phyloP scores from a whole-genome alignment of 1,284 basidiomycete genomes.

The Phellopilus nigrolimitatus region DNA sequence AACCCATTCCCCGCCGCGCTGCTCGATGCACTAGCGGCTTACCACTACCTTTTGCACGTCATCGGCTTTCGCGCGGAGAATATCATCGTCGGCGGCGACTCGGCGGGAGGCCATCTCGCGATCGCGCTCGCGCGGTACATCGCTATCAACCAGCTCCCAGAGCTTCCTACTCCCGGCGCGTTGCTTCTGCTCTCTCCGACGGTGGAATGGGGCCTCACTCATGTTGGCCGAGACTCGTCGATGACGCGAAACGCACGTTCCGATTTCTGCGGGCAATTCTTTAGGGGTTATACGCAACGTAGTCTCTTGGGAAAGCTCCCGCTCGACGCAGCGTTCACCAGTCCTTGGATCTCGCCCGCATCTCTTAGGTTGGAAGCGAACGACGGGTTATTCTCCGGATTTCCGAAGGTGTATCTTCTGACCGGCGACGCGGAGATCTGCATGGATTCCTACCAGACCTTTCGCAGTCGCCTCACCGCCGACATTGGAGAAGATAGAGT shows the following conservation, averaged over 20 bases:
- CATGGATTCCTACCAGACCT: constrained; percentile 29
- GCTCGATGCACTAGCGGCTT: constrained; percentile 38
- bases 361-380: constrained; percentile 15
- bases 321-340: constrained; percentile 7
- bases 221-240: constrained; percentile 21
- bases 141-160: constrained; percentile 18
- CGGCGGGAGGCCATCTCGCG: constrained; percentile 46
- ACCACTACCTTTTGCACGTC: constrained; percentile 34
- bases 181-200: constrained; percentile 38
- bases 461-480: constrained; percentile 26
- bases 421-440: constrained; percentile 32
- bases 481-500: constrained; percentile 29
- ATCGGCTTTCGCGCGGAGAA: constrained; percentile 33
- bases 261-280: constrained; percentile 20
- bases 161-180: constrained; percentile 31
- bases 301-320: constrained; percentile 23
- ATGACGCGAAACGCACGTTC: constrained; percentile 20
- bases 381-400: constrained; percentile 27
- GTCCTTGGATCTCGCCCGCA: constrained; percentile 22
- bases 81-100: constrained; percentile 48
- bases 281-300: constrained; percentile 21
- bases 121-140: constrained; percentile 31
- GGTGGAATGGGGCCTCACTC: constrained; percentile 32
- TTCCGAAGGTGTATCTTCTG: constrained; percentile 32
- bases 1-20: constrained; percentile 40